Evolutionary conservation across 352 stramenopile species (phyloP).

Genomic region (Phytophthora agathidicida): DNA sequence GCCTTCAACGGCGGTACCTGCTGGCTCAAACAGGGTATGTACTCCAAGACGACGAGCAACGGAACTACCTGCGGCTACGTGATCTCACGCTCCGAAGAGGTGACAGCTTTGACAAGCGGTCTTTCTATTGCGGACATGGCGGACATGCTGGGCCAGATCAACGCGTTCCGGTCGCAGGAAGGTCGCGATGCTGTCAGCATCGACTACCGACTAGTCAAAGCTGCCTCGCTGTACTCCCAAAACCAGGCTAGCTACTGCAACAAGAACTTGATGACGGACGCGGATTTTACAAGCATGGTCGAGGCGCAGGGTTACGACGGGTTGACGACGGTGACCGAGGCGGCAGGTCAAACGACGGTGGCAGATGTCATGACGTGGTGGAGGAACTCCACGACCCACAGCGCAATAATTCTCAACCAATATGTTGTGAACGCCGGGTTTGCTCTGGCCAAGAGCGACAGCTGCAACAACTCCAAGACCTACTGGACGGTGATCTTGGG

Average conservation of each 20-base stretch:
- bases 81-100: constrained; percentile 19
- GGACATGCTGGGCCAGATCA: constrained; percentile 47
- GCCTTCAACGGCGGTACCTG: constrained; percentile 39
- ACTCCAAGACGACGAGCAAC: constrained; percentile 11
- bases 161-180: constrained; percentile 42
- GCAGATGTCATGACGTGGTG: constrained; percentile 49
- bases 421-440: constrained; percentile 30
- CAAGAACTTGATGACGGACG: constrained; percentile 43
- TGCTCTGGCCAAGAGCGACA: constrained; percentile 19
- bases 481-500: constrained; percentile 64
- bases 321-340: constrained; percentile 50
- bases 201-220: constrained; percentile 25
- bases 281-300: constrained; percentile 35
- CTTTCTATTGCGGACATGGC: constrained; percentile 23
- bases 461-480: constrained; percentile 39
- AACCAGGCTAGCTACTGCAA: constrained; percentile 43
- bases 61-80: constrained; percentile 36
- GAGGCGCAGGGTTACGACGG: constrained; percentile 46
- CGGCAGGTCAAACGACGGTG: constrained; percentile 43
- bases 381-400: constrained; percentile 59
- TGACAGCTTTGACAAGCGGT: constrained; percentile 11
- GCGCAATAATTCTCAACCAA: constrained; percentile 46
- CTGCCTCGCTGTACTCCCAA: constrained; percentile 25
- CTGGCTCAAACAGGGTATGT: constrained; percentile 30
- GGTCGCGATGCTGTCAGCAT: constrained; percentile 34